These are phyloP conservation scores for Chenopodium formosanum DNA, from an alignment of 148 eudicot species.

Conservation along the genomic window DNA sequence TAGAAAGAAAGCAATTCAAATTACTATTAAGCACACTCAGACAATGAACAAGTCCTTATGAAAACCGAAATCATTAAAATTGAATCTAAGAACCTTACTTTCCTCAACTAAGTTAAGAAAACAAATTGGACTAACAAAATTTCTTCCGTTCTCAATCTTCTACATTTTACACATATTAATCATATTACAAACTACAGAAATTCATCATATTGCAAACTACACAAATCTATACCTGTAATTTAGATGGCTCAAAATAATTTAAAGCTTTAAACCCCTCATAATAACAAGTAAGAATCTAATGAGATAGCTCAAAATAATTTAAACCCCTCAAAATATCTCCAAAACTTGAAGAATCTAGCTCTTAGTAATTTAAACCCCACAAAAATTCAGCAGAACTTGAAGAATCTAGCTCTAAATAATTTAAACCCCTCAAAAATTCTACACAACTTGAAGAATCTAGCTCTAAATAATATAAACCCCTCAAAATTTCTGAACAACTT, in stretches of 20 bases:
- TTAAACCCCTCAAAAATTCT: too few relatives aligned
- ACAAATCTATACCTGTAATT: not conserved
- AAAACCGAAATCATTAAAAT: not conserved
- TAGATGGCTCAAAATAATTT: too few relatives aligned
- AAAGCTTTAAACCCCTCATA: too few relatives aligned
- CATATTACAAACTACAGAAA: too few relatives aligned
- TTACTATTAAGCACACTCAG: not conserved
- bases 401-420: too few relatives aligned
- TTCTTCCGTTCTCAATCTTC: not conserved
- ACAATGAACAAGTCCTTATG: not conserved
- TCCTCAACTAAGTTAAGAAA: not conserved
- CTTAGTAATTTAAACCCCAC: too few relatives aligned
- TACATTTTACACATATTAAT: not conserved
- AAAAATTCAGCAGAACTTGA: too few relatives aligned
- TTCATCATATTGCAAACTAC: not conserved
- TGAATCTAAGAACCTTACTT: not conserved
- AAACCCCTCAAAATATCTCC: too few relatives aligned
- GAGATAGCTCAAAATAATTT: too few relatives aligned
- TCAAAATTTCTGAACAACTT: not conserved
- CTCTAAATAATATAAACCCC: not conserved
- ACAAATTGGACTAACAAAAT: not conserved
- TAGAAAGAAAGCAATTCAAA: not conserved
- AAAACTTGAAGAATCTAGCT: too few relatives aligned
- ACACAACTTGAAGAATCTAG: not conserved
- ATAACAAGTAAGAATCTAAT: too few relatives aligned